phyloP scores from a whole-genome alignment of 371 early-diverging fungal genomes.

The Lichtheimia hyalospora region DNA sequence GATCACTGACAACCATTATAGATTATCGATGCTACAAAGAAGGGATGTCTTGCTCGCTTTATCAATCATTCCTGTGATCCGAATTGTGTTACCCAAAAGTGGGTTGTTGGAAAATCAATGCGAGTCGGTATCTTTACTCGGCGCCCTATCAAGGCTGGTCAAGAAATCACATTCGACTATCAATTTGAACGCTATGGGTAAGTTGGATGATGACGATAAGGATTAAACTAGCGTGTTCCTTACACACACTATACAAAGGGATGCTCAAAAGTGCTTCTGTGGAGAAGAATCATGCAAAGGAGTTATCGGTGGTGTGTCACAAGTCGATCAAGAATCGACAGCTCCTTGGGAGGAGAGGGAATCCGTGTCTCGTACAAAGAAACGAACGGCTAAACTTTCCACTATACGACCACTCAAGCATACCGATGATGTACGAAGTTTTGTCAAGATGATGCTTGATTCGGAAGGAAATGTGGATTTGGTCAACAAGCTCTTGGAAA shows the following conservation, averaged over 20 bases:
- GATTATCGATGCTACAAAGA: conserved; percentile 92
- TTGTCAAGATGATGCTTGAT: conserved; percentile 67
- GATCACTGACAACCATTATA: conserved; percentile 16
- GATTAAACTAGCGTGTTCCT: background rate
- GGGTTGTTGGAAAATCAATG: conserved; percentile 80
- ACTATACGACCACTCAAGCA: conserved; percentile 42
- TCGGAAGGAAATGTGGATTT: conserved; percentile 56
- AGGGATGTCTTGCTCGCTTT: conserved; percentile 89
- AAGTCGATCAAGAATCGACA: conserved; percentile 40
- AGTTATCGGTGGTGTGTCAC: conserved; percentile 78
- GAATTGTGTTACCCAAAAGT: conserved; percentile 86
- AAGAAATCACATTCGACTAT: conserved; percentile 94
- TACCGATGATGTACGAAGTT: conserved; percentile 61
- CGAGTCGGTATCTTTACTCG: conserved; percentile 85
- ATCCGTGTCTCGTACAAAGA: conserved; percentile 25
- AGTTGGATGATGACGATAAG: background rate
- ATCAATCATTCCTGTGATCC: conserved; percentile 95
- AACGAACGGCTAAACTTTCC: background rate
- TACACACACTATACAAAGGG: background rate
- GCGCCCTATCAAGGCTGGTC: conserved; percentile 66
- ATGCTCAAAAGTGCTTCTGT: conserved; percentile 93
- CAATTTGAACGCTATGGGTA: conserved; percentile 82
- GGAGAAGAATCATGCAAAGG: conserved; percentile 90
- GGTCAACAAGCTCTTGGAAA: conserved; percentile 48
- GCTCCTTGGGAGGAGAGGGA: conserved; percentile 31